These are phyloP conservation scores for Colletotrichum plurivorum DNA, from an alignment of 2,329 filamentous ascomycete species.

Conservation along the genomic window DNA sequence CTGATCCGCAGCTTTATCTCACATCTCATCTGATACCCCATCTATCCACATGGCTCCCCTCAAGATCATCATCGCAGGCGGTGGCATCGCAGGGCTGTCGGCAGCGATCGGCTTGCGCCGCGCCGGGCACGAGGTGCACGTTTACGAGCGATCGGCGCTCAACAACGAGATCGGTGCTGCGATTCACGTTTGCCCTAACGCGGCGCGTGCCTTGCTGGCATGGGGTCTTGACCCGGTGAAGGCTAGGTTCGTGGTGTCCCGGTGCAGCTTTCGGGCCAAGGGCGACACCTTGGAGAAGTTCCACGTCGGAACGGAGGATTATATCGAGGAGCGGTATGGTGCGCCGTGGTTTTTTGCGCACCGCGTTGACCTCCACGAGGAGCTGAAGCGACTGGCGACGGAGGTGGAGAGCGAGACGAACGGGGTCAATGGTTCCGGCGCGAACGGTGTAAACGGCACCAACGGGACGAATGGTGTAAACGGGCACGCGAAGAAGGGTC, in stretches of 20 bases:
- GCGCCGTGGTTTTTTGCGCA: conserved; percentile 53
- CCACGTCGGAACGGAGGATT: conserved; percentile 34
- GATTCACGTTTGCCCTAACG: conserved; percentile 56
- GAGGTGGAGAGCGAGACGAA: conserved; percentile 34
- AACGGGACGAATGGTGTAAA: neutral
- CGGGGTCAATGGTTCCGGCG: neutral
- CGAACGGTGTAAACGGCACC: too few species aligned
- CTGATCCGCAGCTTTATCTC: too few species aligned
- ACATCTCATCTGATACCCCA: neutral
- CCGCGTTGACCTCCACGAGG: conserved; percentile 56
- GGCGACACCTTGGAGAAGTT: conserved; percentile 45
- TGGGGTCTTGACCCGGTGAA: conserved; percentile 53
- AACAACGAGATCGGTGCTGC: conserved; percentile 56
- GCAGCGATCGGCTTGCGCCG: conserved; percentile 51
- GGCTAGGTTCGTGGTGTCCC: conserved; percentile 45
- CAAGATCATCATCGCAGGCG: conserved; percentile 49
- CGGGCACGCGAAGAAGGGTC: conserved; percentile 24
- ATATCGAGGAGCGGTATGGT: conserved; percentile 45
- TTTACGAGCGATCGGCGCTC: conserved; percentile 55
- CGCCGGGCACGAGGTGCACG: conserved; percentile 49
- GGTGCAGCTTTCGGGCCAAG: conserved; percentile 38
- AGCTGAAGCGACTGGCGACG: conserved; percentile 52
- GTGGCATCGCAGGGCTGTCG: conserved; percentile 53
- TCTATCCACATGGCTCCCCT: conserved; percentile 16
- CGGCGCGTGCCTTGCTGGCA: conserved; percentile 50